Conservation (phyloP, 1,139 yeast genomes). For the Zygosaccharomyces sapae region DNA sequence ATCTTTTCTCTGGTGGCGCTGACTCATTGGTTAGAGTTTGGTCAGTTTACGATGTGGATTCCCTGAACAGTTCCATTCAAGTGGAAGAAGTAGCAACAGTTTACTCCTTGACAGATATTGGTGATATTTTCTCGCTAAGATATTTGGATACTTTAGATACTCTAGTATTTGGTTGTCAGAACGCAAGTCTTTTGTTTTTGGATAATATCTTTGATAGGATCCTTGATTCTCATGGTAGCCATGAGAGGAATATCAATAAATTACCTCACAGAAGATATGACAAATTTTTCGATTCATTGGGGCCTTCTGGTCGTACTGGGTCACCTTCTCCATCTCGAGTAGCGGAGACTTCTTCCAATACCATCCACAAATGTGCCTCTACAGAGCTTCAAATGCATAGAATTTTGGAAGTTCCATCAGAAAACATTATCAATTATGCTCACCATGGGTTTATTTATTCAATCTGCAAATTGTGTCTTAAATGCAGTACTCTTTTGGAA, state of each 20-base stretch:
- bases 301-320: slow-evolving; percentile 61
- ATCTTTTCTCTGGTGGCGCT: slow-evolving; percentile 79
- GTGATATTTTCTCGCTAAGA: slow-evolving; percentile 82
- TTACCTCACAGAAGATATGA: slow-evolving; percentile 81
- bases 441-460: slow-evolving; percentile 88
- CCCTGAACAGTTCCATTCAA: slow-evolving; percentile 20
- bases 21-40: slow-evolving; percentile 87
- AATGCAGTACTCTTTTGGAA: slow-evolving; percentile 13
- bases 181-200: slow-evolving; percentile 81
- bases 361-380: slow-evolving; percentile 9
- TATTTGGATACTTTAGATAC: slow-evolving; percentile 61
- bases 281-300: slow-evolving; percentile 83
- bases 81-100: slow-evolving; percentile 57
- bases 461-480: slow-evolving; percentile 39
- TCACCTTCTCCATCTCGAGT: slow-evolving; percentile 19
- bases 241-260: slow-evolving; percentile 22
- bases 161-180: slow-evolving; percentile 84
- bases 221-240: slow-evolving; percentile 13
- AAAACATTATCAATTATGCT: slow-evolving; percentile 71
- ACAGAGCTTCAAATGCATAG: slow-evolving; percentile 12
- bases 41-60: slow-evolving; percentile 44
- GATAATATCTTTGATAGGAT: slow-evolving; percentile 35
- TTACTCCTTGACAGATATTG: slow-evolving; percentile 82
- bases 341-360: slow-evolving; percentile 8
- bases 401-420: slow-evolving; percentile 60